phyloP scores from a whole-genome alignment of 169 alveolate genomes.

The Plasmodium cynomolgi region DNA sequence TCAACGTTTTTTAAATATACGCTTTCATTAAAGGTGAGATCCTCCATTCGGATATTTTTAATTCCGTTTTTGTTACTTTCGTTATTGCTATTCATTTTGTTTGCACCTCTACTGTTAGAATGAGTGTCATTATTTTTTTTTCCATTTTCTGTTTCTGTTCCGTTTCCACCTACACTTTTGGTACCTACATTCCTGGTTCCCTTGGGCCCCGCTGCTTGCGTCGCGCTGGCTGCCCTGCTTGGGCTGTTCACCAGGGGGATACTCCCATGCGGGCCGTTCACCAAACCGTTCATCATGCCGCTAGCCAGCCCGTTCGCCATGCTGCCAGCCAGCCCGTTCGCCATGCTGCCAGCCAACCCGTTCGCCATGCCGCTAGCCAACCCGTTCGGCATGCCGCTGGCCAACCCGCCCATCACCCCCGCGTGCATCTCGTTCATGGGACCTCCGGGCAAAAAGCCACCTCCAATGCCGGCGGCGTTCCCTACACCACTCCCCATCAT shows the following conservation, averaged over 20 bases:
- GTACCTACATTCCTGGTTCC: background rate
- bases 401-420: background rate
- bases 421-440: slow-evolving; percentile 3
- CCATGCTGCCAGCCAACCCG: background rate
- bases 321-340: background rate
- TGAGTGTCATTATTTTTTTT: background rate
- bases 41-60: slow-evolving; percentile 38
- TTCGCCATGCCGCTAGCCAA: background rate
- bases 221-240: background rate
- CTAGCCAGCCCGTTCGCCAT: background rate
- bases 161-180: background rate
- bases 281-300: background rate
- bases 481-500: background rate
- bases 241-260: background rate
- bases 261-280: background rate
- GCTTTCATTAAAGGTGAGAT: slow-evolving; percentile 32
- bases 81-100: background rate
- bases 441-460: background rate
- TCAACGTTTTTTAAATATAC: slow-evolving; percentile 34
- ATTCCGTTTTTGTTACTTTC: background rate
- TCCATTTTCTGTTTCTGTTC: background rate
- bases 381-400: background rate
- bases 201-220: background rate
- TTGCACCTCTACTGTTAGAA: background rate
- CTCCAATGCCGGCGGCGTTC: background rate